Evolutionary conservation across 441 rosid genomes (phyloP).

Genomic region (Croton laevigatus): DNA sequence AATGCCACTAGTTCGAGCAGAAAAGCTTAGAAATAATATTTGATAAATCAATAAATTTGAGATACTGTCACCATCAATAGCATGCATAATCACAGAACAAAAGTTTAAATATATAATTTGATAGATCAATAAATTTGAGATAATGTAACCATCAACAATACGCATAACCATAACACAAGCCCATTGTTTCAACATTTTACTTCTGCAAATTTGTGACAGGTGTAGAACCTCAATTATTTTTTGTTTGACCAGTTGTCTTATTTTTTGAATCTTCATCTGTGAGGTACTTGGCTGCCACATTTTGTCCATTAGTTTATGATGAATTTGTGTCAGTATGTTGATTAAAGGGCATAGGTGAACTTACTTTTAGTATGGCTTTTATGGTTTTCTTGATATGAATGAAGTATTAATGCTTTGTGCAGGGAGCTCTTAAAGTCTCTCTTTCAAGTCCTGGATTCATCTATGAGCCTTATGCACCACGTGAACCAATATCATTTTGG

Average conservation of each 20-base stretch:
- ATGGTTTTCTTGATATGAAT: conserved; percentile 14
- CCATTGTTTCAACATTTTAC: not conserved
- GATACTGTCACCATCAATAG: not conserved
- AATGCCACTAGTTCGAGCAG: not conserved
- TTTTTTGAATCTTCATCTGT: not conserved
- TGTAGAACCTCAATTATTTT: not conserved
- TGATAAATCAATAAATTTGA: not conserved
- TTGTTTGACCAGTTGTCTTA: not conserved
- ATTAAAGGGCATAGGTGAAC: not conserved
- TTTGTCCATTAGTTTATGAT: not conserved
- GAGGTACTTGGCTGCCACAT: not conserved
- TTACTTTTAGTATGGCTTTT: not conserved
- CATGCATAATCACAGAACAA: not conserved
- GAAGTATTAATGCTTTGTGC: conserved; percentile 26
- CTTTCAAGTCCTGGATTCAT: conserved; percentile 86
- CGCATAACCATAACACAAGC: not conserved
- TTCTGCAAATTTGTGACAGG: not conserved
- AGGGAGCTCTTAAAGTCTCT: conserved; percentile 66
- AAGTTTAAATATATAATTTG: conserved; percentile 5
- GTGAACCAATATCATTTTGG: conserved; percentile 71
- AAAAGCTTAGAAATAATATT: conserved; percentile 10
- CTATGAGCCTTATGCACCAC: conserved; percentile 72
- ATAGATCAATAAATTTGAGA: conserved; percentile 1
- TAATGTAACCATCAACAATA: not conserved
- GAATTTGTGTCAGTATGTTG: conserved; percentile 1